These are phyloP conservation scores for Galeopsis tetrahit DNA, from an alignment of 257 asterid genomes.

Conservation along the genomic window DNA sequence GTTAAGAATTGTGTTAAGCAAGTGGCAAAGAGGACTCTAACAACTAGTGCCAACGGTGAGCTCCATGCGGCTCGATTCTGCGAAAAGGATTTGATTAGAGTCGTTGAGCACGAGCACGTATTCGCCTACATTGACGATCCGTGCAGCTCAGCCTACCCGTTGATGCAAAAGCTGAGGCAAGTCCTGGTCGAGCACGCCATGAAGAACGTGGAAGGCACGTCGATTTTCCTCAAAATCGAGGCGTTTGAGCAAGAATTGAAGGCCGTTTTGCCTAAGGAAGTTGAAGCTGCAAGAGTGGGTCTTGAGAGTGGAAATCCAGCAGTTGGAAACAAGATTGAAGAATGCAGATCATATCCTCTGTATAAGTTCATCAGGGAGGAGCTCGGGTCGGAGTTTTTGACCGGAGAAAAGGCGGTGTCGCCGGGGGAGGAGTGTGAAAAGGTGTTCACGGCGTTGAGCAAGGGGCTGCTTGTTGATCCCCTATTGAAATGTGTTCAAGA, in stretches of 20 bases:
- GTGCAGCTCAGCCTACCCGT: constrained; percentile 50
- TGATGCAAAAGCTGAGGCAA: constrained; percentile 61
- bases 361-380: constrained; percentile 73
- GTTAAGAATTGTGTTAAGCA: constrained; percentile 54
- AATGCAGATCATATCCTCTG: constrained; percentile 81
- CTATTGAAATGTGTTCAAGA: constrained; percentile 65
- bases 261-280: constrained; percentile 51
- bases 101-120: constrained; percentile 57
- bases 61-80: constrained; percentile 59
- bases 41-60: constrained; percentile 53
- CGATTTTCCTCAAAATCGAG: constrained; percentile 56
- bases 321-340: constrained; percentile 55
- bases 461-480: constrained; percentile 68
- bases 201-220: constrained; percentile 43
- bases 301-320: constrained; percentile 68
- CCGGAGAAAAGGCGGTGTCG: constrained; percentile 69
- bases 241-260: constrained; percentile 52
- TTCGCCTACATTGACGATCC: constrained; percentile 54
- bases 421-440: constrained; percentile 86
- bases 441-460: constrained; percentile 75
- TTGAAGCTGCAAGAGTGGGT: constrained; percentile 54
- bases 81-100: constrained; percentile 52
- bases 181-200: constrained; percentile 57
- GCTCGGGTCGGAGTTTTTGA: constrained; percentile 52
- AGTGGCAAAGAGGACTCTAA: constrained; percentile 50